These are phyloP conservation scores for Kalmanozyma brasiliensis DNA, from an alignment of 1,284 basidiomycete species.

Conservation along the genomic window DNA sequence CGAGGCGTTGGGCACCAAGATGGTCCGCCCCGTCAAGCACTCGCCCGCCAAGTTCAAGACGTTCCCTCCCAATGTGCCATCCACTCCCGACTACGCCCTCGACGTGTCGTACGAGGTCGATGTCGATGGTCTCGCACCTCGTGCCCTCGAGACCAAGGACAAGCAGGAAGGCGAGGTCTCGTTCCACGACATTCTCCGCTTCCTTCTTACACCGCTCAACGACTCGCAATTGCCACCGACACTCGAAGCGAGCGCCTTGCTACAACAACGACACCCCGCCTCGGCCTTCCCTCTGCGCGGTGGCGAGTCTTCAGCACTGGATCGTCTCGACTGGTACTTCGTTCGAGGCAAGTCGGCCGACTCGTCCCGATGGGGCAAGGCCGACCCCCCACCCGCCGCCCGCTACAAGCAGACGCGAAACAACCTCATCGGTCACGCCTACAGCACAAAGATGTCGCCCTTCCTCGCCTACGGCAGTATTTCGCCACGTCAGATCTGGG, in stretches of 20 bases:
- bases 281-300: conserved; percentile 62
- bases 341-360: conserved; percentile 60
- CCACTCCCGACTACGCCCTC: conserved; percentile 56
- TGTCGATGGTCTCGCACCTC: conserved; percentile 55
- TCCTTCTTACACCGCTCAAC: conserved; percentile 57
- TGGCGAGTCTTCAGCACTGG: conserved; percentile 60
- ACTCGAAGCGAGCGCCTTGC: conserved; percentile 47
- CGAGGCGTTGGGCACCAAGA: conserved; percentile 69
- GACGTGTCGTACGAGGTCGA: conserved; percentile 64
- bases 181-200: conserved; percentile 62
- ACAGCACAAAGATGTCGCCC: conserved; percentile 72
- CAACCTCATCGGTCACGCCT: conserved; percentile 72
- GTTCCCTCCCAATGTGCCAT: conserved; percentile 44
- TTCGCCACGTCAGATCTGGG: conserved; percentile 70
- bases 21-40: conserved; percentile 61
- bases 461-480: conserved; percentile 72
- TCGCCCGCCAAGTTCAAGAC: conserved; percentile 55
- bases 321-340: conserved; percentile 65
- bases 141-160: conserved; percentile 42
- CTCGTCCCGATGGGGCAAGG: conserved; percentile 54
- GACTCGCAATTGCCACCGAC: conserved; percentile 52
- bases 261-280: conserved; percentile 61
- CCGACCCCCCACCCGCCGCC: conserved; percentile 67
- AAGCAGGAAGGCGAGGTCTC: conserved; percentile 59
- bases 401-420: conserved; percentile 73